These are phyloP conservation scores for Trichoderma virens DNA, from an alignment of 495 filamentous ascomycete species.

Conservation along the genomic window DNA sequence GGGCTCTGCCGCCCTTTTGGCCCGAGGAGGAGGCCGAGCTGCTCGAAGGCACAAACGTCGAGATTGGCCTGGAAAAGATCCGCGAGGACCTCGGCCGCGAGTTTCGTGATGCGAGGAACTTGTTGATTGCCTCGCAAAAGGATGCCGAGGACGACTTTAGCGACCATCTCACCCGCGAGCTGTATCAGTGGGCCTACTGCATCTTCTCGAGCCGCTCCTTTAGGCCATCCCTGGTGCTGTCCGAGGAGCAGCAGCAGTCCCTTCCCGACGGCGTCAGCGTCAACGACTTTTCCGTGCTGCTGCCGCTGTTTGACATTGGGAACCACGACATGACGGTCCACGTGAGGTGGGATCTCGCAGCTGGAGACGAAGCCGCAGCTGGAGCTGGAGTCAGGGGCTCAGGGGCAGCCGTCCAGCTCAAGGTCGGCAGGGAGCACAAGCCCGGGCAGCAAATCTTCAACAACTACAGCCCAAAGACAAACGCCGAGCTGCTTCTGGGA, in stretches of 20 bases:
- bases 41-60: slow-evolving; percentile 42
- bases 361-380: slow-evolving; percentile 10
- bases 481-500: slow-evolving; percentile 43
- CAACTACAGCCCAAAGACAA: slow-evolving; percentile 47
- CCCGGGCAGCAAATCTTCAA: slow-evolving; percentile 41
- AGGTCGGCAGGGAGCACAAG: slow-evolving; percentile 21
- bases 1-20: slow-evolving; percentile 37
- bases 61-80: slow-evolving; percentile 37
- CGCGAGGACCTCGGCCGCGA: slow-evolving; percentile 31
- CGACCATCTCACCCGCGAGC: slow-evolving; percentile 19
- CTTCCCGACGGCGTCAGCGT: slow-evolving; percentile 20
- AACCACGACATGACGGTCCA: slow-evolving; percentile 41
- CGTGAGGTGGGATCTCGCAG: slow-evolving; percentile 31
- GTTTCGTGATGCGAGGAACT: slow-evolving; percentile 34
- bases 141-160: slow-evolving; percentile 22
- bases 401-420: slow-evolving; percentile 21
- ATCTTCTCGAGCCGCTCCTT: slow-evolving; percentile 50
- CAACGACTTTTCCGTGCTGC: slow-evolving; percentile 45
- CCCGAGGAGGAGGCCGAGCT: slow-evolving; percentile 37
- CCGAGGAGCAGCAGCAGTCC: slow-evolving; percentile 12
- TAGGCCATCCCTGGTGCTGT: slow-evolving; percentile 35
- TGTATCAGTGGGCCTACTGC: slow-evolving; percentile 49
- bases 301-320: slow-evolving; percentile 45
- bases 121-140: slow-evolving; percentile 24
- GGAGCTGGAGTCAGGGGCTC: not conserved